Base-by-base conservation (phyloP, 208 protist species). In the Crithidia mellificae region DNA sequence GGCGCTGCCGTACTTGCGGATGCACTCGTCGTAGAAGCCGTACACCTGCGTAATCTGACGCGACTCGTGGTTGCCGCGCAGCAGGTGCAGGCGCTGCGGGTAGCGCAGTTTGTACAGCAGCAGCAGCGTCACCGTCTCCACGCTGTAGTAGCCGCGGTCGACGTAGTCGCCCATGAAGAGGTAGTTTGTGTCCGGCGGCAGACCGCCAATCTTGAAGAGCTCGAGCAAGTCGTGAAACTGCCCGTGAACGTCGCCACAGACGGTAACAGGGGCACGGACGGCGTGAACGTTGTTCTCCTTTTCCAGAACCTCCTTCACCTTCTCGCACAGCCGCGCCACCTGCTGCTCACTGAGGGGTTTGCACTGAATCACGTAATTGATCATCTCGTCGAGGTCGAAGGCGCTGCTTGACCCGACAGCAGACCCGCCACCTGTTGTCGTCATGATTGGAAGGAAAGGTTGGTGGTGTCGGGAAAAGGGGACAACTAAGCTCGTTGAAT, bases 1-100 rank as follows among this genome's bases (percentile, higher is more conserved):
- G 4, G 95, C 87, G 56, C 80, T 97, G 38, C 98, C 98, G 72
- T 99, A 99, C 80, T 99, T 99, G 36, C 96, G 90, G 52, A 99
- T 88, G 79, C 98, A 99, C 70, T 99, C 98, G 54, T 99, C 98
- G 77, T 99, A 99, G 78, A 99, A 99, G 30, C 98, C 98, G 82
- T 99, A 99, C 20, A 99, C 97, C 77, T 99, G 97, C 55, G 98
- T 99, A 59, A 99, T 98, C 64, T 99, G 97, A 4, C 98, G 83
- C 1, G 91, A 98, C 74, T 99, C 98, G 77, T 99, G 98, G 76
- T 99, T 99, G 54, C 98, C 98, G 66, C 98, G 90, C 8, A 99
- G 83, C 17, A 99, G 82, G 74, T 97, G 96, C 36, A 99, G 83
- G 4, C 98, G 82, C 59, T 97, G 87, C 8, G 97, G 97, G 71